Evolutionary conservation across 2,329 filamentous ascomycete genomes (phyloP).

Genomic region (Pseudocercospora cruenta): DNA sequence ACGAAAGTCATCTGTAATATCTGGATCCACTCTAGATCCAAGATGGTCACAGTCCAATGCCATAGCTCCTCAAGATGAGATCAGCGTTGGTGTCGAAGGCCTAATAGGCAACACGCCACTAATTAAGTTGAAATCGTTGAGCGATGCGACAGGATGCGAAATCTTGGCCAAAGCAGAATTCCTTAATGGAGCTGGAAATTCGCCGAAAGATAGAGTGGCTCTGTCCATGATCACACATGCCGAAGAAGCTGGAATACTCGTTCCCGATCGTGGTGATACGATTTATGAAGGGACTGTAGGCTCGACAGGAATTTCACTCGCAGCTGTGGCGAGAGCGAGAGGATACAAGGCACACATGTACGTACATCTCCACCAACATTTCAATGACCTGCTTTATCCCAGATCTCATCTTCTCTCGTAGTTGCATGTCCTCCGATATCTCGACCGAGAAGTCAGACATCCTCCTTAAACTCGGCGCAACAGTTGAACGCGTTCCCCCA

Average conservation of each 20-base stretch:
- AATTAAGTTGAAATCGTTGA: slow-evolving; percentile 81
- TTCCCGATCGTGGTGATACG: slow-evolving; percentile 81
- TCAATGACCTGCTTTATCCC: slow-evolving; percentile 6
- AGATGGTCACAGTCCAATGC: slow-evolving; percentile 12
- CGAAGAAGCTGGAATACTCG: slow-evolving; percentile 74
- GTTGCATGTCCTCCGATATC: slow-evolving; percentile 94
- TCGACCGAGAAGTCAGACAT: slow-evolving; percentile 85
- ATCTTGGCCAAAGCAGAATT: slow-evolving; percentile 96
- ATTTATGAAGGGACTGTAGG: slow-evolving; percentile 98
- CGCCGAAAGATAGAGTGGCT: slow-evolving; percentile 93
- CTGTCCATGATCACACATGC: slow-evolving; percentile 83
- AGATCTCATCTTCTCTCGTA: slow-evolving; percentile 32
- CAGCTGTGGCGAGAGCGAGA: slow-evolving; percentile 81
- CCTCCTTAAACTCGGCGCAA: slow-evolving; percentile 83
- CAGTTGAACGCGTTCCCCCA: slow-evolving; percentile 87
- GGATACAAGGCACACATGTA: slow-evolving; percentile 91
- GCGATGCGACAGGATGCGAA: slow-evolving; percentile 80
- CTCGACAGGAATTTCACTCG: slow-evolving; percentile 92
- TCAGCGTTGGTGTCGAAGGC: slow-evolving; percentile 81
- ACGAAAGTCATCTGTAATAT: slow-evolving; percentile 12
- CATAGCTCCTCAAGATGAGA: slow-evolving; percentile 37
- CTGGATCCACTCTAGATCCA: slow-evolving; percentile 17
- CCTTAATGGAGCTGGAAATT: slow-evolving; percentile 90
- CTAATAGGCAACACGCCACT: slow-evolving; percentile 94
- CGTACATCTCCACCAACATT: slow-evolving; percentile 30